Conservation (phyloP, 805 yeast species). For the Wickerhamiella sergipiensis region DNA sequence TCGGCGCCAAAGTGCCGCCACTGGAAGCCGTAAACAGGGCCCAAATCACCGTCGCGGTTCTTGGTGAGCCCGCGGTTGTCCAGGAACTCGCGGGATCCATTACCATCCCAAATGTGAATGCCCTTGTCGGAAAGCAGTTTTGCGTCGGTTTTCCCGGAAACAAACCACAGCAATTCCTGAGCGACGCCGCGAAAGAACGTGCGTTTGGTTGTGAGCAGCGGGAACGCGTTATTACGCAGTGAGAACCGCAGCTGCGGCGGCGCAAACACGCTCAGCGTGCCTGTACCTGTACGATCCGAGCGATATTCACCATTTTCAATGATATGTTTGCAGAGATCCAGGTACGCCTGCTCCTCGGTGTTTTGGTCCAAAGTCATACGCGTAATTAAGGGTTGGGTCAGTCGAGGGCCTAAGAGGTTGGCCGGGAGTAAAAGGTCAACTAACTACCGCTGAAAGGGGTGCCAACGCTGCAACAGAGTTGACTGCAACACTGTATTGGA, state of each 20-base stretch:
- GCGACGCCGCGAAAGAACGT: constrained; percentile 84
- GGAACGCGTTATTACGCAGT: constrained; percentile 59
- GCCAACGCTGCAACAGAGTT: too few species aligned
- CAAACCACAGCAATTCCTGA: constrained; percentile 86
- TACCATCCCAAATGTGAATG: constrained; percentile 98
- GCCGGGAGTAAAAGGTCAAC: too few species aligned
- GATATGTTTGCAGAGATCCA: constrained; percentile 66
- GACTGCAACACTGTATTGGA: too few species aligned
- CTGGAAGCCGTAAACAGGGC: constrained; percentile 98
- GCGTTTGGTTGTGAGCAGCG: constrained; percentile 82
- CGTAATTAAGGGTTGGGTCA: not conserved
- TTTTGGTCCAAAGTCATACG: not conserved
- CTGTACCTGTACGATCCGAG: constrained; percentile 96
- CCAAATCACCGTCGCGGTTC: constrained; percentile 86
- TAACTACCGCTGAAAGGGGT: too few species aligned
- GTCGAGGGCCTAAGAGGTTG: too few species aligned
- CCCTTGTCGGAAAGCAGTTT: constrained; percentile 64
- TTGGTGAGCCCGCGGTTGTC: constrained; percentile 69
- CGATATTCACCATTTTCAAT: constrained; percentile 77
- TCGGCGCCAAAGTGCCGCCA: constrained; percentile 99
- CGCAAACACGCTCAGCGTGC: constrained; percentile 79
- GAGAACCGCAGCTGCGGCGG: constrained; percentile 91
- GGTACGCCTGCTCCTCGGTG: constrained; percentile 68
- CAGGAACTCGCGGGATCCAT: constrained; percentile 83
- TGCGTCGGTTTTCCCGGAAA: constrained; percentile 81